A percentile compares a stretch with the other conserved stretches of the same genome.
Evolutionary conservation across 768 basidiomycete species (phyloP).

Genomic region (Kwoniella europaea): DNA sequence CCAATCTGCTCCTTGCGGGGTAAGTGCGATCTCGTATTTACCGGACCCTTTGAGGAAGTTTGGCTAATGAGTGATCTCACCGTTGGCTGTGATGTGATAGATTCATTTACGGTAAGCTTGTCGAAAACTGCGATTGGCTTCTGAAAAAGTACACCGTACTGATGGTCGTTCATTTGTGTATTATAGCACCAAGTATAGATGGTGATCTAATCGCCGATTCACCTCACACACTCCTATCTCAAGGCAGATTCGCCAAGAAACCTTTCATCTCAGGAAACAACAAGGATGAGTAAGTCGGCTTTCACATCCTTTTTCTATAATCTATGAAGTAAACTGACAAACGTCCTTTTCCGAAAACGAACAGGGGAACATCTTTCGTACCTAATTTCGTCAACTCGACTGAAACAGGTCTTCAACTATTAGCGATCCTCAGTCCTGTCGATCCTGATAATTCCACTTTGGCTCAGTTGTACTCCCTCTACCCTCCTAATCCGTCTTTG

Average conservation of each 20-base stretch:
- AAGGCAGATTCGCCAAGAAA: constrained; percentile 47
- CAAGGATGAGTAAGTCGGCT: constrained; percentile 51
- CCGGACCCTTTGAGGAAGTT: too few species aligned
- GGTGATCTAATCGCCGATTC: constrained; percentile 49
- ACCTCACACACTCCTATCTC: constrained; percentile 41
- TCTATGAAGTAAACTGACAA: neutral
- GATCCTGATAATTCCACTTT: constrained; percentile 32
- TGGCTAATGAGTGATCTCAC: neutral
- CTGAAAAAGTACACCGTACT: constrained; percentile 2
- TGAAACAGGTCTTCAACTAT: constrained; percentile 7
- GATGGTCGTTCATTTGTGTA: neutral
- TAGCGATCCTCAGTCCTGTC: constrained; percentile 35
- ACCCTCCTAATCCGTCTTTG: constrained; percentile 35
- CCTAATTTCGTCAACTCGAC: constrained; percentile 34
- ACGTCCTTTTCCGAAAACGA: neutral
- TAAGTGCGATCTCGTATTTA: constrained; percentile 20
- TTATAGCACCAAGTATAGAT: constrained; percentile 48
- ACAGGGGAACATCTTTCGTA: constrained; percentile 51
- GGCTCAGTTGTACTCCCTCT: constrained; percentile 32
- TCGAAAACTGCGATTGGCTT: neutral
- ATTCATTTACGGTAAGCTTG: constrained; percentile 35
- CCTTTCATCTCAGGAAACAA: constrained; percentile 55
- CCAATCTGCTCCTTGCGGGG: constrained; percentile 29
- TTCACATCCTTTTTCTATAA: neutral
- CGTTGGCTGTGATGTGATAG: constrained; percentile 4